phyloP scores from a whole-genome alignment of 2,329 filamentous ascomycete species.

The Parascedosporium putredinis region DNA sequence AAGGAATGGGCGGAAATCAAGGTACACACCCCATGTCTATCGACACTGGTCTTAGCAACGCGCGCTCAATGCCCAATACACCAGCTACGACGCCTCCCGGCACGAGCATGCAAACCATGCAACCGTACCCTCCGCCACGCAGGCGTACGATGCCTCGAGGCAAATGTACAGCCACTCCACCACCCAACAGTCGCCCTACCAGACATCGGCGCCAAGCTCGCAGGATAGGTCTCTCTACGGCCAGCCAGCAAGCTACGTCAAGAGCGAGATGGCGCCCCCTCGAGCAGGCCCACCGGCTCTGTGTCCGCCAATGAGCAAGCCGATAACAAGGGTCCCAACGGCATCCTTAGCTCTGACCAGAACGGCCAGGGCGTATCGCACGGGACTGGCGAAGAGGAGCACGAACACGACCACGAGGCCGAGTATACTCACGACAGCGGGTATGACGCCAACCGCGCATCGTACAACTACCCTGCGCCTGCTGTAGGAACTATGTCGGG shows the following conservation, averaged over 20 bases:
- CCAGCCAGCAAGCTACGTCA: constrained; percentile 61
- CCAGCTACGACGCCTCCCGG: constrained; percentile 85
- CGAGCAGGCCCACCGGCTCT: constrained; percentile 48
- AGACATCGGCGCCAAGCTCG: constrained; percentile 47
- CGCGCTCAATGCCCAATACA: constrained; percentile 81
- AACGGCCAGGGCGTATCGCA: constrained; percentile 37
- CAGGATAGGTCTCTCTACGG: constrained; percentile 55
- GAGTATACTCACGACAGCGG: constrained; percentile 83
- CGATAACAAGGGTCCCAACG: constrained; percentile 53
- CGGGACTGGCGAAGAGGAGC: constrained; percentile 53
- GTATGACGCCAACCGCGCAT: constrained; percentile 59
- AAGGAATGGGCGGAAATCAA: constrained; percentile 23
- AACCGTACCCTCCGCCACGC: constrained; percentile 60
- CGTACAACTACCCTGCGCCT: constrained; percentile 69
- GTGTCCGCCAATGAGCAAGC: constrained; percentile 38
- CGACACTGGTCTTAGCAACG: constrained; percentile 66
- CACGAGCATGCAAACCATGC: constrained; percentile 64
- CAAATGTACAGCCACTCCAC: constrained; percentile 67
- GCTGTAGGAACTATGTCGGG: constrained; percentile 55
- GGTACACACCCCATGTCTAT: constrained; percentile 66
- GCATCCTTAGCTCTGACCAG: constrained; percentile 48
- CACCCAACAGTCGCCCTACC: constrained; percentile 61
- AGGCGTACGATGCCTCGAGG: constrained; percentile 66
- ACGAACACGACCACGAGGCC: constrained; percentile 62
- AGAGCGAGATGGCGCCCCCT: constrained; percentile 85